These are phyloP conservation scores for Tubosaeta brunneosetosa DNA, from an alignment of 768 basidiomycete genomes.

Conservation along the genomic window DNA sequence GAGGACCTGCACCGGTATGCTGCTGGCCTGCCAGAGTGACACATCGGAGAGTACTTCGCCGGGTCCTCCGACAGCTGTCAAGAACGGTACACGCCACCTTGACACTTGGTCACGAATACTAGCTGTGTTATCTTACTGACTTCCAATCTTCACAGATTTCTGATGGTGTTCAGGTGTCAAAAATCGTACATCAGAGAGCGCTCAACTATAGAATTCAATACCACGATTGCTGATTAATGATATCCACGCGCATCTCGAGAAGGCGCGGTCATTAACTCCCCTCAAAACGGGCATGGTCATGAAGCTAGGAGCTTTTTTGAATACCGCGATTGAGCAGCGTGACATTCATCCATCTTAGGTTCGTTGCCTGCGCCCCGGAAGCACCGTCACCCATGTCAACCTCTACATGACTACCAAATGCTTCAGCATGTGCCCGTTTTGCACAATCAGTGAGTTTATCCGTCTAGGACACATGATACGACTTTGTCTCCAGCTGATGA, in stretches of 20 bases:
- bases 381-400: neutral
- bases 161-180: neutral
- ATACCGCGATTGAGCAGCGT: conserved; percentile 1
- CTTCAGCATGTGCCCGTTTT: neutral
- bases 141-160: conserved; percentile 9
- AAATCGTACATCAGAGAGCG: neutral
- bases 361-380: neutral
- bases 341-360: neutral
- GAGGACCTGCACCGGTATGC: neutral
- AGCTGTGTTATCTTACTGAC: neutral
- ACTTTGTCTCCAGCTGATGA: neutral
- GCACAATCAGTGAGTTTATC: neutral
- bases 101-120: conserved; percentile 1
- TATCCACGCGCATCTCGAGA: neutral
- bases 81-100: neutral
- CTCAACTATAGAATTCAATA: neutral
- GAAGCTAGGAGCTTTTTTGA: neutral
- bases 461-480: neutral
- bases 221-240: neutral
- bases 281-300: neutral
- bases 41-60: neutral
- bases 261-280: conserved; percentile 8
- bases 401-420: neutral
- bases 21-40: neutral
- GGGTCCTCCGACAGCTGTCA: neutral